phyloP scores from a whole-genome alignment of 768 basidiomycete genomes.

The Cyathus striatus region DNA sequence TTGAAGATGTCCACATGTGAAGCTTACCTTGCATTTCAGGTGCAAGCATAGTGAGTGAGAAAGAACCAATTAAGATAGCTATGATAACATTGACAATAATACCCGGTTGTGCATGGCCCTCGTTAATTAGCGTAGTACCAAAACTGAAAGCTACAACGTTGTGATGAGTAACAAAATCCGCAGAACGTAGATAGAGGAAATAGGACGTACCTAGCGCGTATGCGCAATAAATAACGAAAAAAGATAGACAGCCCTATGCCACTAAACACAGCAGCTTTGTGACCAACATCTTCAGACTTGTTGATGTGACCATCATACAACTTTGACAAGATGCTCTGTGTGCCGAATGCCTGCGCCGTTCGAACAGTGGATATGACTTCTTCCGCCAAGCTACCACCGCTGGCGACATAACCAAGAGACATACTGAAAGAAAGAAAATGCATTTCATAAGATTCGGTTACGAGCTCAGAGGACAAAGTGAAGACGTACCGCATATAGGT shows the following conservation, averaged over 20 bases:
- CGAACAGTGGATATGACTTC: slow-evolving; percentile 90
- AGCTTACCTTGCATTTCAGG: slow-evolving; percentile 79
- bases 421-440: too few relatives aligned
- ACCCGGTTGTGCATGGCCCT: slow-evolving; percentile 55
- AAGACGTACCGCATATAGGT: slow-evolving; percentile 58
- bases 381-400: slow-evolving; percentile 81
- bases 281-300: slow-evolving; percentile 44
- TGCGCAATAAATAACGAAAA: slow-evolving; percentile 76
- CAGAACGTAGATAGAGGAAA: neutral
- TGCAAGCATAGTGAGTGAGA: slow-evolving; percentile 79
- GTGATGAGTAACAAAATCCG: neutral
- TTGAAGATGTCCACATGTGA: neutral
- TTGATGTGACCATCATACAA: slow-evolving; percentile 65
- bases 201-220: slow-evolving; percentile 57
- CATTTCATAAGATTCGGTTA: slow-evolving; percentile 17
- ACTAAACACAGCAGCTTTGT: slow-evolving; percentile 56
- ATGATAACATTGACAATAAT: slow-evolving; percentile 80
- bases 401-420: slow-evolving; percentile 71
- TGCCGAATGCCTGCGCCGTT: slow-evolving; percentile 91
- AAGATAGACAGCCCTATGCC: slow-evolving; percentile 65
- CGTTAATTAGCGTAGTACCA: slow-evolving; percentile 80
- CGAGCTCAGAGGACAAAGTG: neutral
- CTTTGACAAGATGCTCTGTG: slow-evolving; percentile 53
- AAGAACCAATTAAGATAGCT: slow-evolving; percentile 84
- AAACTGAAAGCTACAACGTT: slow-evolving; percentile 67